Base-by-base conservation (phyloP, 1,284 basidiomycete genomes). In the Melanopsichium pennsylvanicum region DNA sequence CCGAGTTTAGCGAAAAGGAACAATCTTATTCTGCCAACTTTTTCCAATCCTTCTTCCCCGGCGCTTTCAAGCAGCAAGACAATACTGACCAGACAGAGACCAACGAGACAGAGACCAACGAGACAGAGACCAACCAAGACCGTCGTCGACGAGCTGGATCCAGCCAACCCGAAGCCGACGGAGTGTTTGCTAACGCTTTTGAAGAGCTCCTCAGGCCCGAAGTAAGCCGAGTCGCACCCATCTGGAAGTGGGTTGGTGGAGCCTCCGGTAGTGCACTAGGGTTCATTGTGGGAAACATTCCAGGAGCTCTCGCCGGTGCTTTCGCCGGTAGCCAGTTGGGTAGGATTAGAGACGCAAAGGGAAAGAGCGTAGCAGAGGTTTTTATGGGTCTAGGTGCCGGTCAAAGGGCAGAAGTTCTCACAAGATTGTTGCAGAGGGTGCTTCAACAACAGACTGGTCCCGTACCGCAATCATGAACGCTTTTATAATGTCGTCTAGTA, bases 391-490 rank as follows among this genome's bases (percentile, higher is more conserved):
- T 97, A 12, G 89, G 88, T 15, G 86, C 87, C 2, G 84, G 84
- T 45, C 90, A 97, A 90, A 90, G 92, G 79, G 92, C 93, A 31
- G 90, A 80, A 34, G 73, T 97, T 68, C 83, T 97, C 39, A 88
- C 89, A 34, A 91, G 89, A 7, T 83, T 97, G 34, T 92, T 93
- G 1, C 84, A 91, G 81, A 96, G 97, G 82, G 91, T 97, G 12
- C 82, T 97, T 27, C 32, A 39, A 15, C 56, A 63, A 42, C 67
- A 70, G 43, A 62, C 54, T 12, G 48, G 51, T n/a, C 34, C 64
- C 13, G 40, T 48, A 2, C 52, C 57, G 19, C 57, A 58, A 50
- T 68, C 47, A 60, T 31, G 27, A 39, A 15, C 6, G 2, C 2
- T 23, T n/a, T n/a, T n/a, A n/a, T n/a, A n/a, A n/a, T n/a, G n/a